Base-by-base conservation (phyloP, 805 yeast species). In the Zygosaccharomyces bisporus region DNA sequence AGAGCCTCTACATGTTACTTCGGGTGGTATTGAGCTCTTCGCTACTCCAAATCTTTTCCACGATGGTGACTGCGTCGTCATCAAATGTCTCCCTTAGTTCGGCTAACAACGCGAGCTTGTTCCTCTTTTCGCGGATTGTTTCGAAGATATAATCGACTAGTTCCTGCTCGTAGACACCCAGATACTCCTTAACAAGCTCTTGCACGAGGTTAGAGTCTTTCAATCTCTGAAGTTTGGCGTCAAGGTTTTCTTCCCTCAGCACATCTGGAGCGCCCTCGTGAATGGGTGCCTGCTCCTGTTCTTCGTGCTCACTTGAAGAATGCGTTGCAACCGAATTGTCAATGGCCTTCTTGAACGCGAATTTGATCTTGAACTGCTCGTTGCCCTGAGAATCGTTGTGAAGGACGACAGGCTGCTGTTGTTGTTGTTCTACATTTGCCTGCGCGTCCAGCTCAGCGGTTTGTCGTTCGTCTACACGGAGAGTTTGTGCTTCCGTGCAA, bases 61-160 rank as follows among this genome's bases (percentile, higher is more conserved):
- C 65, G 18, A 63, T 60, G 10, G 49, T 42, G 9, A 42, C 43
- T 13, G 63, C 61, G 39, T 63, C 67, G 3, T 60, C 64, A 48
- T 63, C 67, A 43, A 63, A 63, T 1, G 66, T 63, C 35, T 63
- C 66, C 32, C 49, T 49, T 8, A 63, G 49, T 30, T 63, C 67
- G 16, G 52, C 50, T 12, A 56, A 38, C 12, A 63, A 45, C 18
- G 51, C 49, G 9, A 46, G 35, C 42, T 51, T 59, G 34, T 44
- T 53, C 41, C 54, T 54, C 46, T 57, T 44, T 32, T 54, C 58
- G 13, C 46, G 50, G 16, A 63, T 57, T 31, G 58, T 58, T 17
- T 60, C 63, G 17, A 61, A 38, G 25, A 63, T 60, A 50, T 58
- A 63, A 3, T 58, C 64, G 2, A 60, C 65, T 44, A 63, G 37